These are phyloP conservation scores for Venturia carpophila DNA, from an alignment of 2,329 filamentous ascomycete species.

Conservation along the genomic window DNA sequence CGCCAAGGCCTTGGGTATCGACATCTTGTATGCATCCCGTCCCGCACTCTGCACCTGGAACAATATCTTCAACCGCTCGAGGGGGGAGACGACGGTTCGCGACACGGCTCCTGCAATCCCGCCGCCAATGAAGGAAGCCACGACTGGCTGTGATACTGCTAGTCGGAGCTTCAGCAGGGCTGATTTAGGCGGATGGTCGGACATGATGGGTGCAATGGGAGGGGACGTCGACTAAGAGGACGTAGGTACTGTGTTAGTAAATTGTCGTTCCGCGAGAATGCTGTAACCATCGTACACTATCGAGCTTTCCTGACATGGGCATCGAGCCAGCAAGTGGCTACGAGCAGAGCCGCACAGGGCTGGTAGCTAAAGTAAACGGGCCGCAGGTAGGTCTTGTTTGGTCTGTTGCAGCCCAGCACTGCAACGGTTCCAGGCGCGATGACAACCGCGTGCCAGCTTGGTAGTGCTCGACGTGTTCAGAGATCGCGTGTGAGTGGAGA, in stretches of 20 bases:
- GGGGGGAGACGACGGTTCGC: conserved; percentile 88
- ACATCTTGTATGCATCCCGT: conserved; percentile 86
- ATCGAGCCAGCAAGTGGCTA: conserved; percentile 7
- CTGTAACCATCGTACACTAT: neutral
- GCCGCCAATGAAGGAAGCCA: conserved; percentile 88
- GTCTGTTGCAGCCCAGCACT: neutral
- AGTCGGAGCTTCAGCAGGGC: conserved; percentile 6
- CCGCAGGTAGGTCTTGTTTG: neutral
- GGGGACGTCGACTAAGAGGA: neutral
- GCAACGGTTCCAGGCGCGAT: neutral
- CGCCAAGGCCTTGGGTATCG: conserved; percentile 73
- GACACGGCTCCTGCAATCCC: conserved; percentile 96
- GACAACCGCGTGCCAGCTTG: neutral
- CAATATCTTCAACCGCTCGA: conserved; percentile 95
- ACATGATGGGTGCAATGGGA: conserved; percentile 5
- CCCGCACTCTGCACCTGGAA: conserved; percentile 91
- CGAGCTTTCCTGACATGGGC: conserved; percentile 4
- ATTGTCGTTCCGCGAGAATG: neutral
- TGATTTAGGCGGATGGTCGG: conserved; percentile 11
- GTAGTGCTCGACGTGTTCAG: neutral
- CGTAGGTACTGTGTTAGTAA: neutral
- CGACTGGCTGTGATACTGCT: conserved; percentile 59
- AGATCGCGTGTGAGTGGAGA: neutral
- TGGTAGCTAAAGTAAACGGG: neutral
- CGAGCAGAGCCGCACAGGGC: conserved; percentile 11